phyloP scores from a whole-genome alignment of 768 basidiomycete species.

The Suillus alpinus region DNA sequence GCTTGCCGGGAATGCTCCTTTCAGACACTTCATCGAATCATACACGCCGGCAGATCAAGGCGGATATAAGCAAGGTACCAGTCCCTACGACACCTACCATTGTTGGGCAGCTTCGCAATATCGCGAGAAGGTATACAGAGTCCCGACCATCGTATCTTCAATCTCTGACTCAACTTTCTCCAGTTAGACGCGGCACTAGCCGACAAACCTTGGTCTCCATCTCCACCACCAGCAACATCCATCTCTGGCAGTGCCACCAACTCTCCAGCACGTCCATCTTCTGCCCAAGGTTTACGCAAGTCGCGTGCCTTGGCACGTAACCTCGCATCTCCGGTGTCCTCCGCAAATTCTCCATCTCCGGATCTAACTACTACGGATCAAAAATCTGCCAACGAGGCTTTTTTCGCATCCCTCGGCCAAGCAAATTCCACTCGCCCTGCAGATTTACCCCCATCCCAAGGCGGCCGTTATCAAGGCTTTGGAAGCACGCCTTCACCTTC shows the following conservation, averaged over 20 bases:
- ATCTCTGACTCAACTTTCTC: conserved; percentile 17
- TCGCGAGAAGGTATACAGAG: conserved; percentile 72
- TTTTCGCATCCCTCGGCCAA: conserved; percentile 80
- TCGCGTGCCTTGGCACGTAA: conserved; percentile 70
- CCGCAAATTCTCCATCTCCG: conserved; percentile 44
- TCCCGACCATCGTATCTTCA: not conserved
- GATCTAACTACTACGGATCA: conserved; percentile 45
- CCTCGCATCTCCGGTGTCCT: conserved; percentile 43
- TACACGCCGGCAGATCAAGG: conserved; percentile 66
- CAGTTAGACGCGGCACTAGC: conserved; percentile 79
- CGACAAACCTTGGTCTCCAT: conserved; percentile 77
- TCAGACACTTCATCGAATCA: conserved; percentile 72
- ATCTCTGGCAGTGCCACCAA: conserved; percentile 32
- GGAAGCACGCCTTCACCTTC: conserved; percentile 72
- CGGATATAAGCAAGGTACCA: conserved; percentile 63
- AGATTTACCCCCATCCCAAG: conserved; percentile 88
- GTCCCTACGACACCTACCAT: conserved; percentile 78
- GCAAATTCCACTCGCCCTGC: conserved; percentile 76
- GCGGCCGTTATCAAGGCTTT: conserved; percentile 91
- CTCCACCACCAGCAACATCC: conserved; percentile 57
- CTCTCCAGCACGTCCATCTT: conserved; percentile 60
- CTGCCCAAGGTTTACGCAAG: conserved; percentile 84
- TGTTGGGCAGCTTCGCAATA: conserved; percentile 95
- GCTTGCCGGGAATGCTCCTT: conserved; percentile 87
- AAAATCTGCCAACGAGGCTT: conserved; percentile 82